Base-by-base conservation (phyloP, 139 green algal genomes). In the Picocystis salinarum region DNA sequence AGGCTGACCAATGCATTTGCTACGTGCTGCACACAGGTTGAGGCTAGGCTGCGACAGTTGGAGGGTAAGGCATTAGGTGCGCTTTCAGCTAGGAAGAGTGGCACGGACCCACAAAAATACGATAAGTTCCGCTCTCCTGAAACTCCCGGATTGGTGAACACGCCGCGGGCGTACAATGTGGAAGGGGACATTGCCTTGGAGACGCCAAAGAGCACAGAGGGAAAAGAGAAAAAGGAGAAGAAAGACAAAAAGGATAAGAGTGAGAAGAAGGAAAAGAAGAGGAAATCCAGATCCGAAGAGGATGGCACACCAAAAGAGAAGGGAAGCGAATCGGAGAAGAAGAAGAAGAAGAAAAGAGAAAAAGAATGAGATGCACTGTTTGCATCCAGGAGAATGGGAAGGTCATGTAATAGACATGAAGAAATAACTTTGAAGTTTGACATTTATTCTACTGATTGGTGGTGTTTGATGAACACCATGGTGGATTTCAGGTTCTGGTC, bases 11-110 rank as follows among this genome's bases (percentile, higher is more conserved):
- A n/a, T n/a, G n/a, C n/a, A n/a, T n/a, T n/a, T n/a, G n/a, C n/a
- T n/a, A n/a, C n/a, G n/a, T n/a, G n/a, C n/a, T n/a, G 9, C 34
- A 20, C 33, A 6, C 64, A 91, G 77, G 74, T 95, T 28, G 86
- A 96, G 67, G 72, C 76, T 4, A 64, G 86, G 26, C 46, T 96
- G 53, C 58, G 84, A 34, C 82, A 93, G 61, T 61, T 96, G 42
- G 86, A 96, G 60, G 82, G 80, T 29, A 74, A 67, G 44, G 28
- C 55, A 37, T 50, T 86, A 4, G 72, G 49, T 1, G 31, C 37
- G 9, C 75, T 85, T 24, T 60, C 53, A 17, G 33, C 61, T 5
- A 58, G 53, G 37, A 62, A 76, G 45, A 53, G 33, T 26, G 75
- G 60, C 22, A 45, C 25, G 7, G 50, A 47, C 3, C 22, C 22